Conservation (phyloP, 2,329 filamentous ascomycete genomes). For the Fusarium veterinarium region DNA sequence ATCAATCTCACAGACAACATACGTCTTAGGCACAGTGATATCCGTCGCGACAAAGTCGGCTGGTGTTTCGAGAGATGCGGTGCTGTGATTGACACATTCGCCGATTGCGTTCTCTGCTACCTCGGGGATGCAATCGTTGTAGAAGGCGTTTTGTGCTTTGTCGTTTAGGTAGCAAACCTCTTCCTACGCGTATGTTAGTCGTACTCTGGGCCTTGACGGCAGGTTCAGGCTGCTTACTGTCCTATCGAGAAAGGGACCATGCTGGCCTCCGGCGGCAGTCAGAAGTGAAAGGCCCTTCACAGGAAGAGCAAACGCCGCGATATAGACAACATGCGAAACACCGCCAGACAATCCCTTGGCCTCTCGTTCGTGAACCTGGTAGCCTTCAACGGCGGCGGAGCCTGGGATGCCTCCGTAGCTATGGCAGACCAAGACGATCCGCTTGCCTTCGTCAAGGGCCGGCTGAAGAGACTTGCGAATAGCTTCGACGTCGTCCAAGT, state of each 20-base stretch:
- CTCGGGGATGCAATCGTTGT: not conserved
- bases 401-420: slow-evolving; percentile 48
- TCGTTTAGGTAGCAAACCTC: slow-evolving; percentile 13
- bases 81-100: slow-evolving; percentile 28
- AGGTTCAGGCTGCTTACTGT: not conserved
- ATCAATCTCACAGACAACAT: slow-evolving; percentile 44
- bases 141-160: not conserved
- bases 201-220: accelerated
- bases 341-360: slow-evolving; percentile 43
- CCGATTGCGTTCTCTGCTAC: not conserved
- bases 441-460: not conserved
- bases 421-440: slow-evolving; percentile 34
- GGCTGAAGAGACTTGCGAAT: not conserved
- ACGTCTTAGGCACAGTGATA: slow-evolving; percentile 40
- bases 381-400: slow-evolving; percentile 42
- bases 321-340: slow-evolving; percentile 44
- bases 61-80: slow-evolving; percentile 22
- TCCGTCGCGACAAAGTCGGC: slow-evolving; percentile 39
- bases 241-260: slow-evolving; percentile 1
- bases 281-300: not conserved
- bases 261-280: not conserved
- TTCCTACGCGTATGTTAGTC: not conserved
- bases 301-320: slow-evolving; percentile 44
- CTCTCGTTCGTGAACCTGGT: slow-evolving; percentile 42
- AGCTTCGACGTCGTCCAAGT: slow-evolving; percentile 1